These are phyloP conservation scores for Ettlia oleoabundans DNA, from an alignment of 139 green algal species.

Conservation along the genomic window DNA sequence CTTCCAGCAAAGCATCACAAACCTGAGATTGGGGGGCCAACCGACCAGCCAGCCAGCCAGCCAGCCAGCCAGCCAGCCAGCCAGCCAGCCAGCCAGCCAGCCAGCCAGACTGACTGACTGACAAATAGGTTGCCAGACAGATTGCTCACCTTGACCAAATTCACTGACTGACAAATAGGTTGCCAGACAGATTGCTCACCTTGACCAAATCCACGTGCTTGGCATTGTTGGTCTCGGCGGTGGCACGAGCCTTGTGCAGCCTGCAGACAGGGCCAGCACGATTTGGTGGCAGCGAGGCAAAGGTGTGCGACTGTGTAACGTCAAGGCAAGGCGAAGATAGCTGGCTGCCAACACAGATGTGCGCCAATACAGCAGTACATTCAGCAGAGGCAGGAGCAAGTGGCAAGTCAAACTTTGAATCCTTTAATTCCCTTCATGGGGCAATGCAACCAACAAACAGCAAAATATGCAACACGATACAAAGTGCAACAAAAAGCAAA, in stretches of 20 bases:
- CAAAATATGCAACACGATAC: not conserved
- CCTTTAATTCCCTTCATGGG: too few relatives aligned
- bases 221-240: slow-evolving; percentile 80
- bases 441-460: too few relatives aligned
- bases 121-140: not conserved
- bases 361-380: too few relatives aligned
- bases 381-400: too few relatives aligned
- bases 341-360: not conserved
- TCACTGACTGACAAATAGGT: not conserved
- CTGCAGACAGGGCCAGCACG: slow-evolving; percentile 53
- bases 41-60: too few relatives aligned
- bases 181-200: slow-evolving; percentile 21
- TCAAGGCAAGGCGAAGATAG: not conserved
- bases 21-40: too few relatives aligned
- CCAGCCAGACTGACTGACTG: too few relatives aligned
- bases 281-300: too few relatives aligned
- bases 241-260: slow-evolving; percentile 84
- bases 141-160: slow-evolving; percentile 67
- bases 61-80: too few relatives aligned
- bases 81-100: too few relatives aligned
- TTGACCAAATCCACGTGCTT: slow-evolving; percentile 82
- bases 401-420: too few relatives aligned
- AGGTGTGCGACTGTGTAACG: not conserved
- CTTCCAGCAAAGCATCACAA: too few relatives aligned
- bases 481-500: not conserved